Conservation (phyloP, 73 alveolate species). For the Tetrahymena borealis region DNA sequence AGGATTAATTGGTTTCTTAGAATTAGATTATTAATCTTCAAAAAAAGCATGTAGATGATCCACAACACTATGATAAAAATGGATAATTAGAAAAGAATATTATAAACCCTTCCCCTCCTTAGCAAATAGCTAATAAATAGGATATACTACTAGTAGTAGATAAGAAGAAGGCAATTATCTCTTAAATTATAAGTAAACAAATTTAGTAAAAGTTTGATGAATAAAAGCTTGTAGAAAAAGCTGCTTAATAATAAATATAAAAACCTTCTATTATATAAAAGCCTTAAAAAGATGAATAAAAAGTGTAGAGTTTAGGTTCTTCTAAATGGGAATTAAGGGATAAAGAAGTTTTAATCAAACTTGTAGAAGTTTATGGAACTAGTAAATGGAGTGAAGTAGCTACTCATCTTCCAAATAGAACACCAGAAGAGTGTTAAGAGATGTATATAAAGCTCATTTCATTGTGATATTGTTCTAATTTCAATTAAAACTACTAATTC, state of each 20-base stretch:
- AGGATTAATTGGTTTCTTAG: background rate
- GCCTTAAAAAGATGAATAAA: background rate
- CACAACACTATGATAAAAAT: background rate
- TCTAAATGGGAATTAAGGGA: background rate
- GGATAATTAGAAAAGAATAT: background rate
- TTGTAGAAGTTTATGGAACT: background rate
- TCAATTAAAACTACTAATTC: too few species aligned
- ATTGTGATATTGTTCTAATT: background rate
- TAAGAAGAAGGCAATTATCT: background rate
- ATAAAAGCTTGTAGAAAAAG: too few species aligned
- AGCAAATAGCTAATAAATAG: background rate
- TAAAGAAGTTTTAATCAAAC: background rate
- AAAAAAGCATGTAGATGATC: background rate
- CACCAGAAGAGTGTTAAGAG: background rate
- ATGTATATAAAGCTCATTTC: background rate
- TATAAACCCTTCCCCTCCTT: background rate
- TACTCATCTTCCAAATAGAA: background rate
- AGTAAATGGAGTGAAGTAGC: background rate
- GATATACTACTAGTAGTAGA: too few species aligned
- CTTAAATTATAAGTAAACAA: background rate
- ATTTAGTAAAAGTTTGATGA: too few species aligned
- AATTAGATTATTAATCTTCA: background rate
- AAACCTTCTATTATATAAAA: background rate
- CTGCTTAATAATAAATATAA: too few species aligned
- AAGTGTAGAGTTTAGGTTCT: too few species aligned